Evolutionary conservation across 148 eudicot species (phyloP), one percentile per base, ranked within the genome.

Genomic region (Cornus kousa): DNA sequence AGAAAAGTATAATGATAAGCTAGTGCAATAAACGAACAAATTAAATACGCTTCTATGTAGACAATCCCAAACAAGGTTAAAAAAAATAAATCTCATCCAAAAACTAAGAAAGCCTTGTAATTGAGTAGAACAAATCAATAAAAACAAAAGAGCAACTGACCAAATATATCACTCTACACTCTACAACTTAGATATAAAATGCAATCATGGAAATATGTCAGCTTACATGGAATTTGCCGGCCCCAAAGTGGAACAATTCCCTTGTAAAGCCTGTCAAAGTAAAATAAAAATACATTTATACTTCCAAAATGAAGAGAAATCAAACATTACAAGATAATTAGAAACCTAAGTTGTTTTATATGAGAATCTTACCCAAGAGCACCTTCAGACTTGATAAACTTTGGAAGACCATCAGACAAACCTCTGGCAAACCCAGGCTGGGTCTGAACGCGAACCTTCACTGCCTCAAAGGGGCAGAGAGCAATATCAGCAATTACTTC

Each of bases 191-290:
- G 23, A 66, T 60, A 35, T 57, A 46, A 66, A 31, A 43, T 19
- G 39, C 23, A 64, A 80, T 22, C 13, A 67, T 19, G 22, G 35
- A 53, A 23, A 55, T 72, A 67, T 9, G 57, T 1, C 4, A 65
- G 33, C 84, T 76, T 85, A 85, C 87, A 85, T 59, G 87, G 87
- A 81, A 85, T 85, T 70, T 85, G 87, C 68, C 87, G 82, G 62
- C 87, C 87, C 87, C 87, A 85, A 23, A 85, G 87, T 72, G 87
- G 87, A 78, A 68, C 82, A 23, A 85, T 50, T 75, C 87, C 87
- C 78, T 85, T 85, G 80, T 75, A 85, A 67, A 79, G 82, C 82
- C 87, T 85, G 87, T 23, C 60, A 74, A 75, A 65, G 65, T 11
- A 72, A 50, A 68, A 50, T 22, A 43, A 43, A 43, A 43, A 43